Conservation (phyloP, 2,329 filamentous ascomycete species). For the Claviceps humidiphila region DNA sequence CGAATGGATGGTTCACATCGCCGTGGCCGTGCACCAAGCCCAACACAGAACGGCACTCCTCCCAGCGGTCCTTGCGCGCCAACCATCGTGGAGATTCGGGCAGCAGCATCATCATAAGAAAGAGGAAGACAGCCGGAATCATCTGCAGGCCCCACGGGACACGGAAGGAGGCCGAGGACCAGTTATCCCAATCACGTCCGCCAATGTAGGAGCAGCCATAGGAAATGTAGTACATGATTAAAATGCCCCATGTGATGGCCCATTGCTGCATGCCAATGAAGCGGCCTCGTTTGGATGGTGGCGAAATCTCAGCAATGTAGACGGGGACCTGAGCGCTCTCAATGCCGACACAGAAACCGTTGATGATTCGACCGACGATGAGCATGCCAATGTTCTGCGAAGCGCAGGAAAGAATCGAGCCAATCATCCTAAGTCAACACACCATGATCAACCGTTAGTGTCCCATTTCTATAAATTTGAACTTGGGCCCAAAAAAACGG, state of each 20-base stretch:
- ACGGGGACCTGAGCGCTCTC: slow-evolving; percentile 54
- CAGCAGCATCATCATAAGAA: slow-evolving; percentile 44
- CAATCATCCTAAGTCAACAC: slow-evolving; percentile 26
- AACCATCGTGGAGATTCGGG: slow-evolving; percentile 53
- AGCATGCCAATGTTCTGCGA: slow-evolving; percentile 35
- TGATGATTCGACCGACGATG: slow-evolving; percentile 45
- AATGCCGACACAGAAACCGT: slow-evolving; percentile 55
- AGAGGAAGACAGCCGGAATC: slow-evolving; percentile 46
- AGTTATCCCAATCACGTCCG: slow-evolving; percentile 13
- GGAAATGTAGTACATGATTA: slow-evolving; percentile 58
- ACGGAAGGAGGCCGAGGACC: slow-evolving; percentile 44
- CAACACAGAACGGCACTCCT: slow-evolving; percentile 39
- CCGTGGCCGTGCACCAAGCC: slow-evolving; percentile 53
- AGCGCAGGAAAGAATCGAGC: slow-evolving; percentile 32
- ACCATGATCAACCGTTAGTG: not conserved
- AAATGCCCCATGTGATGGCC: slow-evolving; percentile 54
- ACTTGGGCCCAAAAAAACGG: no score
- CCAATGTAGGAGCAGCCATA: slow-evolving; percentile 50
- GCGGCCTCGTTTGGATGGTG: slow-evolving; percentile 41
- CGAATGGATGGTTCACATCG: slow-evolving; percentile 50
- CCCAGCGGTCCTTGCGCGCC: slow-evolving; percentile 47
- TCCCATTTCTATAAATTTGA: not conserved
- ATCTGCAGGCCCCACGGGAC: slow-evolving; percentile 54
- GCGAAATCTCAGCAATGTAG: slow-evolving; percentile 53
- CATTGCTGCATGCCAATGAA: slow-evolving; percentile 64